These are phyloP conservation scores for Lepiota venenata DNA, from an alignment of 768 basidiomycete species.

Conservation along the genomic window DNA sequence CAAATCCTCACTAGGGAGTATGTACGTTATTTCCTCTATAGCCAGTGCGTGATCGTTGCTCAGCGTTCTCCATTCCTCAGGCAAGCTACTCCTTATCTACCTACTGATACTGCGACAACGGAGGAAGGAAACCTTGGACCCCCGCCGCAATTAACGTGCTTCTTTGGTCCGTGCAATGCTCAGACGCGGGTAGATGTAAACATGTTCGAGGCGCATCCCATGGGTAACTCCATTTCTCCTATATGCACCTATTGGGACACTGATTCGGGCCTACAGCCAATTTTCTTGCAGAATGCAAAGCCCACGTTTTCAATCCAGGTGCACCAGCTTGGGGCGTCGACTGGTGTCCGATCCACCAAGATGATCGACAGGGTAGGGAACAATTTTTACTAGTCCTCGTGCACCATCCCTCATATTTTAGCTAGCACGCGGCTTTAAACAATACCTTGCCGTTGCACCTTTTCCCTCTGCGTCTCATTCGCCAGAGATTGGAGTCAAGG, in stretches of 20 bases:
- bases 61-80: slow-evolving; percentile 29
- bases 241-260: slow-evolving; percentile 1
- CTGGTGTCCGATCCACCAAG: slow-evolving; percentile 83
- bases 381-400: background rate
- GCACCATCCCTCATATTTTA: background rate
- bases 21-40: slow-evolving; percentile 23
- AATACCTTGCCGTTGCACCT: slow-evolving; percentile 84
- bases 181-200: slow-evolving; percentile 48
- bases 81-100: slow-evolving; percentile 56
- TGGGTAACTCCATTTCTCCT: slow-evolving; percentile 43
- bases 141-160: slow-evolving; percentile 56
- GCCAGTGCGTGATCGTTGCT: slow-evolving; percentile 9
- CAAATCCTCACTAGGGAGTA: slow-evolving; percentile 45
- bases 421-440: slow-evolving; percentile 52
- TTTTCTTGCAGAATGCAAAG: slow-evolving; percentile 52
- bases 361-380: slow-evolving; percentile 50
- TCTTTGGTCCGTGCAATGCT: slow-evolving; percentile 58
- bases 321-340: slow-evolving; percentile 89
- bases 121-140: slow-evolving; percentile 49
- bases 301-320: slow-evolving; percentile 82
- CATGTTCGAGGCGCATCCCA: slow-evolving; percentile 53
- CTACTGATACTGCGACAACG: slow-evolving; percentile 45
- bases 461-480: slow-evolving; percentile 63
- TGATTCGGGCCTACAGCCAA: slow-evolving; percentile 40
- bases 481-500: slow-evolving; percentile 63